These are phyloP conservation scores for Aspergillus affinis DNA, from an alignment of 495 filamentous ascomycete species.

Conservation along the genomic window DNA sequence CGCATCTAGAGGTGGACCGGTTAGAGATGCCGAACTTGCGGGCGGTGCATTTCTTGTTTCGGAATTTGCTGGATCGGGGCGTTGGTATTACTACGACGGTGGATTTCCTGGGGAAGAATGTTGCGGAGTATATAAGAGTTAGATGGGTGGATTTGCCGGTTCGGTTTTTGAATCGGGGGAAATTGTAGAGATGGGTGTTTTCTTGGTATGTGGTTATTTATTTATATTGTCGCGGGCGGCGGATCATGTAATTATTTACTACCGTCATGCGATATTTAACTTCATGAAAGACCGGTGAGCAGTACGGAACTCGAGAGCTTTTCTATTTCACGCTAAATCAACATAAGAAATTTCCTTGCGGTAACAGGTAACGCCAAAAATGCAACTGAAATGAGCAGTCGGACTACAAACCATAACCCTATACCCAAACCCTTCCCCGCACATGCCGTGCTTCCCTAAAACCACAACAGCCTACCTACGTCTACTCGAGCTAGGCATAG, in stretches of 20 bases:
- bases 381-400: neutral
- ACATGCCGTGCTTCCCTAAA: too few species aligned
- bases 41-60: constrained; percentile 56
- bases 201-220: neutral
- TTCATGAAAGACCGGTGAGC: neutral
- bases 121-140: constrained; percentile 53
- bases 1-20: constrained; percentile 47
- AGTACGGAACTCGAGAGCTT: neutral
- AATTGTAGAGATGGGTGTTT: constrained; percentile 21
- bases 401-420: neutral
- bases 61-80: constrained; percentile 54
- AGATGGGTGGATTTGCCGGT: constrained; percentile 50
- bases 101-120: constrained; percentile 58
- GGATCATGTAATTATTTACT: neutral
- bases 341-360: neutral
- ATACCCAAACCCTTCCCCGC: neutral
- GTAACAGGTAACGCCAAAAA: neutral
- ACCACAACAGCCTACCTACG: constrained; percentile 11
- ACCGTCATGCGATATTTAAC: neutral
- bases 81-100: constrained; percentile 49
- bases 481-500: constrained; percentile 33
- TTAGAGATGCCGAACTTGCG: constrained; percentile 47
- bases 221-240: neutral
- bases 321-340: neutral
- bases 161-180: constrained; percentile 38